Conservation (phyloP, 2,329 filamentous ascomycete species). For the Colletotrichum phormii region DNA sequence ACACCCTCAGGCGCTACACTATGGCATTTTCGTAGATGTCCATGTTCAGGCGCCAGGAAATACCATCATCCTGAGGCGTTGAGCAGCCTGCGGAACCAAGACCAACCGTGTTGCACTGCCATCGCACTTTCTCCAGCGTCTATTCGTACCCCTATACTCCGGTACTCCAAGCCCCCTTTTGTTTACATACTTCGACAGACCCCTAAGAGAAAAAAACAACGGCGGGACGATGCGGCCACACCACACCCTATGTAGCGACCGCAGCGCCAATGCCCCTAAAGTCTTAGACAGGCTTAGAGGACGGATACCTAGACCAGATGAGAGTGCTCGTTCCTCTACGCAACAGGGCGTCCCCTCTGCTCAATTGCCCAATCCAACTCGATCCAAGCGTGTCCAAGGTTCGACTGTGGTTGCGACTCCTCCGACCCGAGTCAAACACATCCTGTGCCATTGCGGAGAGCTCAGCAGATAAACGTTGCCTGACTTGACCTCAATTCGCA, state of each 20-base stretch:
- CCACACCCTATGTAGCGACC: constrained; percentile 12
- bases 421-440: constrained; percentile 21
- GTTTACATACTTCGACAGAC: not conserved
- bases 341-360: too few species aligned
- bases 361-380: not conserved
- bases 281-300: not conserved
- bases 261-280: not conserved
- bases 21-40: constrained; percentile 34
- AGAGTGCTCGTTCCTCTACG: not conserved
- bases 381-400: not conserved
- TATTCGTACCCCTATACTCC: not conserved
- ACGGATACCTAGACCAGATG: not conserved
- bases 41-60: constrained; percentile 27
- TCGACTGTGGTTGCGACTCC: not conserved
- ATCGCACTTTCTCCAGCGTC: not conserved
- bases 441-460: too few species aligned
- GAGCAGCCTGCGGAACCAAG: constrained; percentile 13
- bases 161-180: not conserved
- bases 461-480: not conserved
- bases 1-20: constrained; percentile 19
- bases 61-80: constrained; percentile 23
- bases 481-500: not conserved
- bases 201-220: not conserved
- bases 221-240: constrained; percentile 3
- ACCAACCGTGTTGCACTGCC: constrained; percentile 30